Evolutionary conservation across 805 yeast genomes (phyloP), one percentile per base, ranked within the genome.

Genomic region (Metschnikowia arizonensis): DNA sequence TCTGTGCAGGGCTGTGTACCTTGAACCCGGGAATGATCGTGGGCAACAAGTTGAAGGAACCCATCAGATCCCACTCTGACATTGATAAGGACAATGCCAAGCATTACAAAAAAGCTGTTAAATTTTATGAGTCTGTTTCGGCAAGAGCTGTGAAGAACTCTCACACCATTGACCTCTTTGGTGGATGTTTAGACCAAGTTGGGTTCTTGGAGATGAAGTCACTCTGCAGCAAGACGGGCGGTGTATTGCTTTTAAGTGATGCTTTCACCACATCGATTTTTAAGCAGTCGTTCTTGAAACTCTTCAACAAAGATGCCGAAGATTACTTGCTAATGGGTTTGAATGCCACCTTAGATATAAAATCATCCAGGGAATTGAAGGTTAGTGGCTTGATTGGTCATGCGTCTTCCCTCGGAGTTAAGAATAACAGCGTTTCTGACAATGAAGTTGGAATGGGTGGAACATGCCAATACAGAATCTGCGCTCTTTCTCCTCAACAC

Each of bases 51-150:
- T 77, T 93, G 63, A 86, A 87, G 63, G 99, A 93, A 67, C 97
- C 99, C 40, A 85, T 93, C 57, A 82, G 99, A 73, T 93, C 99
- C 7, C 99, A 93, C 68, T 88, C 86, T 60, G 99, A 93, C 64
- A 87, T 93, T 54, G 98, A 93, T 64, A 83, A 89, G 54, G 97
- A 91, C 58, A 66, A 60, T 46, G 95, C 96, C 45, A 83, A 83
- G 60, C 96, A 89, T 63, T 87, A 82, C 70, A 84, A 86, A 60
- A 87, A 86, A 64, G 95, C 97, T 8, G 78, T 77, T 56, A 83
- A 87, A 64, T 89, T 81, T 60, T 90, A 89, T 65, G 90, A 85
- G 50, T 69, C 74, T 31, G 63, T 90, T 38, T 85, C 95, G 31
- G 76, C 79, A 35, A 83, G 82, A 54, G 65, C 64, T 1, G 87